Base-by-base conservation (phyloP, 352 stramenopile species). In the Phytophthora syringae region DNA sequence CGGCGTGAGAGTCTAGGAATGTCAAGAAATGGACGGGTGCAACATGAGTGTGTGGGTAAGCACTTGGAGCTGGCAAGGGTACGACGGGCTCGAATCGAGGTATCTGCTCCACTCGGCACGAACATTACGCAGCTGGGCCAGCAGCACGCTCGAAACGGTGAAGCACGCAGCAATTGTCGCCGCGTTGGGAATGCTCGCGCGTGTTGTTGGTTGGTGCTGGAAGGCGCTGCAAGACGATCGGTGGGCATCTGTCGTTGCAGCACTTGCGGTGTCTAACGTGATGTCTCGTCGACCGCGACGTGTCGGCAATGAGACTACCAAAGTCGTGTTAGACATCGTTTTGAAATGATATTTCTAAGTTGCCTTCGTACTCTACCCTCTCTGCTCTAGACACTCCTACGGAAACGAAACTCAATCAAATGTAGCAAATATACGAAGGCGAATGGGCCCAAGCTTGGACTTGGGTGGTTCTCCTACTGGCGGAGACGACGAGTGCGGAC, bases 401-500 rank as follows among this genome's bases (percentile, higher is more conserved):
- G 6, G 45, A 43, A 44, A 47, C 37, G 16, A n/a, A n/a, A 51
- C 51, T 27, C 43, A 51, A 13, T 40, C 44, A 16, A 57, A 60
- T 22, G 40, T 44, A 58, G 24, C 22, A 37, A 25, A 25, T 28
- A 43, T n/a, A n/a, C n/a, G n/a, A n/a, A n/a, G n/a, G n/a, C n/a
- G n/a, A n/a, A n/a, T n/a, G n/a, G n/a, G n/a, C n/a, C n/a, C n/a
- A n/a, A n/a, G n/a, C n/a, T n/a, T n/a, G n/a, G 20, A 34, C 24
- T 22, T n/a, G 27, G 21, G n/a, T n/a, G n/a, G n/a, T n/a, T 42
- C 0, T 53, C 24, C 47, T 52, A 62, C 44, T 68, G 60, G 13
- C 60, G 60, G 22, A 68, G 51, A 48, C 51, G 60, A 39, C 60
- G 60, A 50, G 59, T 42, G 5, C 60, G 60, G 34, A 68, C 60